Conservation (phyloP, 306 rosid genomes). For the Sechiopsis laciniata region DNA sequence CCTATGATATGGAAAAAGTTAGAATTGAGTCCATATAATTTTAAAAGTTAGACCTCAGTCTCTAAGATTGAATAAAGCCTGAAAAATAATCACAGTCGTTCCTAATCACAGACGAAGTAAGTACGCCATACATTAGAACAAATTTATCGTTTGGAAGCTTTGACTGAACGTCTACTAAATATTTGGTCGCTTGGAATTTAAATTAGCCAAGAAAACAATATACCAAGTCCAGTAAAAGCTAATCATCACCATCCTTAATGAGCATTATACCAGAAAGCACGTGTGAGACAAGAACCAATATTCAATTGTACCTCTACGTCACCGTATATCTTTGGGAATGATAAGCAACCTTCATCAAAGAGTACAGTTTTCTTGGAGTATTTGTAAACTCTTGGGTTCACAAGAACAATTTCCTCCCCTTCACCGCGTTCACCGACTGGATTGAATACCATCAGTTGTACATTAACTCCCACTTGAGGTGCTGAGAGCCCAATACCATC, state of each 20-base stretch:
- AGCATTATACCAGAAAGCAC: background rate
- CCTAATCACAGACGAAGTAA: too few species aligned
- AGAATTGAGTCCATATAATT: too few species aligned
- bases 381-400: slow-evolving; percentile 71
- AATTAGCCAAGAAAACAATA: background rate
- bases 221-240: background rate
- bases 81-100: too few species aligned
- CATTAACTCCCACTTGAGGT: slow-evolving; percentile 89
- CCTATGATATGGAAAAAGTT: too few species aligned
- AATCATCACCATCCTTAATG: background rate
- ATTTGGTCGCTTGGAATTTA: background rate
- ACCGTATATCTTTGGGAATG: slow-evolving; percentile 69
- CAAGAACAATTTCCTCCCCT: slow-evolving; percentile 91
- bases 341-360: slow-evolving; percentile 75
- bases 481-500: slow-evolving; percentile 96
- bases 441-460: slow-evolving; percentile 89
- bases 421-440: slow-evolving; percentile 76
- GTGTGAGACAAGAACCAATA: background rate
- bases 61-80: too few species aligned
- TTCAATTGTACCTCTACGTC: slow-evolving; percentile 49
- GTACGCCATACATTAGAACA: background rate
- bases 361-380: slow-evolving; percentile 61
- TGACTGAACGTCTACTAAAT: background rate
- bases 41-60: too few species aligned
- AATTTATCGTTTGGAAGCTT: background rate